phyloP scores from a whole-genome alignment of 169 alveolate species.

The Plasmodium ovale region DNA sequence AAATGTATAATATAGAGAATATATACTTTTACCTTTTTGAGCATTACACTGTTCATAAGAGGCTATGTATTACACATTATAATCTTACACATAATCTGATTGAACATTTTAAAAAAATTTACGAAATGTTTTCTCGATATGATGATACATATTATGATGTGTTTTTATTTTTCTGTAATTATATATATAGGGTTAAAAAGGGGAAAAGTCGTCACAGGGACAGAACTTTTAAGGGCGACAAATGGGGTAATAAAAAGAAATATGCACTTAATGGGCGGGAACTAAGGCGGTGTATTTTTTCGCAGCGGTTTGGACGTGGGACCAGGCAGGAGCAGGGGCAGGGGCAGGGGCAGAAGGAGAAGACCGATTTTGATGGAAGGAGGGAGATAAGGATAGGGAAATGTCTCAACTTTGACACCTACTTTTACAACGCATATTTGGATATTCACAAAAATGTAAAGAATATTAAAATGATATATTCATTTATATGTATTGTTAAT shows the following conservation, averaged over 20 bases:
- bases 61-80: constrained; percentile 23
- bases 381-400: background rate
- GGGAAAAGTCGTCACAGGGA: background rate
- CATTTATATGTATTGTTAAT: constrained; percentile 41
- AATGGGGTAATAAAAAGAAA: background rate
- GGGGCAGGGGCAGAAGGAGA: background rate
- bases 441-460: background rate
- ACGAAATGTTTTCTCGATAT: constrained; percentile 14
- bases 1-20: constrained; percentile 9
- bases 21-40: constrained; percentile 44
- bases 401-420: background rate
- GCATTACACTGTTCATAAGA: constrained; percentile 23
- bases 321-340: background rate
- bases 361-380: background rate
- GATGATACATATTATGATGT: constrained; percentile 53
- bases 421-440: constrained; percentile 27
- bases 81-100: constrained; percentile 7
- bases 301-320: background rate
- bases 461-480: constrained; percentile 19
- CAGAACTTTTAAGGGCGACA: too few species aligned
- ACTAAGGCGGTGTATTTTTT: too few species aligned
- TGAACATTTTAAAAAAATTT: constrained; percentile 13
- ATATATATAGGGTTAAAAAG: background rate
- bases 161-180: constrained; percentile 36
- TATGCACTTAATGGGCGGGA: background rate